Evolutionary conservation across 2,329 filamentous ascomycete species (phyloP), one percentile per base, ranked within the genome.

Genomic region (Hypocrella siamensis): DNA sequence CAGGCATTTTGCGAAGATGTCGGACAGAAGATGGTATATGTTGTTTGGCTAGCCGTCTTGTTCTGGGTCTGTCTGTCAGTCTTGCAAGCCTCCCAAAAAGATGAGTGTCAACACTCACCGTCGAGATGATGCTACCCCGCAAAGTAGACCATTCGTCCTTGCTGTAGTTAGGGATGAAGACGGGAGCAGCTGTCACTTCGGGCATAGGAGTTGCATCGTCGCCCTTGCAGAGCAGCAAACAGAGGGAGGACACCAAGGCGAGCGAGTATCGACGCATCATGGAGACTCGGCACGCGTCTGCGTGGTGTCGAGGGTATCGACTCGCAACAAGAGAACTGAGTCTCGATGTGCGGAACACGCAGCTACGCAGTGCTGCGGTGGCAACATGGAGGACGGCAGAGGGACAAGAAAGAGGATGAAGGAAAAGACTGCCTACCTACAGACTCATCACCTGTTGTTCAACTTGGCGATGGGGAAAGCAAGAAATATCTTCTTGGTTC

Each of bases 21-120:
- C 8, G 55, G 54, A 37, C 62, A 66, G 42, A 66, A 66, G 26
- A 66, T 58, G 35, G 61, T 65, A 38, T 62, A 65, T 17, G 58
- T 57, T 12, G 62, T 65, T 36, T 54, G 41, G 34, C 40, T 43
- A 5, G 45, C 46, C 8, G 46, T 34, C 12, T 45, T 39, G 35
- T 64, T 48, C 59, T 62, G 39, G 27, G 21, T 25, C 7, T 14
- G 17, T 29, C 14, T 30, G 27, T 29, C n/a, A 26, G 15, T 11
- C 6, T 17, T 21, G 5, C 4, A 21, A 30, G 16, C 14, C 6
- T 3, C 16, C 16, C 16, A n/a, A 28, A 26, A 17, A 11, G 6
- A 31, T 28, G 16, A 19, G 11, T 18, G 3, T 12, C 12, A 15
- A 9, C 27, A 34, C 55, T 32, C 52, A 65, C 61, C 37, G 49